Evolutionary conservation across 306 rosid species (phyloP).

Genomic region (Astragalus glycyphyllos): DNA sequence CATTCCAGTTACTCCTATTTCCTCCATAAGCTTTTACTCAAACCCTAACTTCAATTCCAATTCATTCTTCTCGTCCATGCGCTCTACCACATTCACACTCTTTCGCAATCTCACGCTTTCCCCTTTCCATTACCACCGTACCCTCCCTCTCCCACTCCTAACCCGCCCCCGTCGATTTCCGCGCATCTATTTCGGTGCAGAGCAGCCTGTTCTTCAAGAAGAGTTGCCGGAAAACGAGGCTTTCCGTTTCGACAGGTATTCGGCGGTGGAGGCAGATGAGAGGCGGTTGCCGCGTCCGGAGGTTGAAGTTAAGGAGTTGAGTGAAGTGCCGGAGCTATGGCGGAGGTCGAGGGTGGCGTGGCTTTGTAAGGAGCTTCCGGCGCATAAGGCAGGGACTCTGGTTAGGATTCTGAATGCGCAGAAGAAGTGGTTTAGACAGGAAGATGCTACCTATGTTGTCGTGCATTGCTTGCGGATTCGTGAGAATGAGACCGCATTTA

Average conservation of each 20-base stretch:
- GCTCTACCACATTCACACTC: conserved; percentile 38
- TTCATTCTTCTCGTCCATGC: conserved; percentile 38
- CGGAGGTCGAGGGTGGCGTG: conserved; percentile 59
- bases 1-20: background rate
- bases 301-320: conserved; percentile 52
- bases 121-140: background rate
- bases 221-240: conserved; percentile 2
- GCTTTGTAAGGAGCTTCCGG: conserved; percentile 58
- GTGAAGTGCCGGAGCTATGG: conserved; percentile 55
- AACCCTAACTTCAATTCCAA: conserved; percentile 29
- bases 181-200: background rate
- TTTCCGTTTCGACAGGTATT: conserved; percentile 36
- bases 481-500: conserved; percentile 74
- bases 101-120: conserved; percentile 31
- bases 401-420: conserved; percentile 76
- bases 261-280: conserved; percentile 15
- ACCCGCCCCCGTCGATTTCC: conserved; percentile 17
- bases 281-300: conserved; percentile 42
- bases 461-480: conserved; percentile 91
- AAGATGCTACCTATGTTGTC: conserved; percentile 61
- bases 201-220: background rate
- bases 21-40: conserved; percentile 8
- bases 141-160: conserved; percentile 11
- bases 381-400: conserved; percentile 47
- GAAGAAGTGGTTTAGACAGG: conserved; percentile 83